These are phyloP conservation scores for Sclerotinia nivalis DNA, from an alignment of 2,329 filamentous ascomycete species.

Conservation along the genomic window DNA sequence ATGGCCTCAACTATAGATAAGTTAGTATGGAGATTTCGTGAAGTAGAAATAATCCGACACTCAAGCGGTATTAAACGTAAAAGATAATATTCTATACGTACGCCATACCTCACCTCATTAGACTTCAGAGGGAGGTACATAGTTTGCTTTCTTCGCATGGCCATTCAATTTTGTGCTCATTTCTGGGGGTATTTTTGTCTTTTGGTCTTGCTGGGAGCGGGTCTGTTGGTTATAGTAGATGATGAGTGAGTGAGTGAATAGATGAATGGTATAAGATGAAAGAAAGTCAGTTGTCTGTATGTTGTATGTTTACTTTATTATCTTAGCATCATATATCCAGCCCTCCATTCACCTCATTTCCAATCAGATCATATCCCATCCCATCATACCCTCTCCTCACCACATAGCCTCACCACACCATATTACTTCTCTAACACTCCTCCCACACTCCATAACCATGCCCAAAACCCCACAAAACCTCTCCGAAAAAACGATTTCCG, in stretches of 20 bases:
- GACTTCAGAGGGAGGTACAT: background rate
- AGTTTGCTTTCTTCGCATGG: background rate
- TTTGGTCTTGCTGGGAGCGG: too few relatives aligned
- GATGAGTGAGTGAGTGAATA: too few relatives aligned
- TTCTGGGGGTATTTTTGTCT: too few relatives aligned
- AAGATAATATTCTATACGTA: background rate
- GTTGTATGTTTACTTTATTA: too few relatives aligned
- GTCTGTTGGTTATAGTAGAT: too few relatives aligned
- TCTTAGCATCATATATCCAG: too few relatives aligned
- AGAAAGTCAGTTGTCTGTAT: too few relatives aligned
- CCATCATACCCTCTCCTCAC: background rate
- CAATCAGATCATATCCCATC: too few relatives aligned
- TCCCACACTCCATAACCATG: background rate
- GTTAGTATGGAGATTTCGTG: background rate
- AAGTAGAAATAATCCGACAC: background rate
- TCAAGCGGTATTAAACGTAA: background rate
- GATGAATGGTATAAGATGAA: too few relatives aligned
- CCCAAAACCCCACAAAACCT: background rate
- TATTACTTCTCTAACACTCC: background rate
- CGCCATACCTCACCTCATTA: rapidly evolving
- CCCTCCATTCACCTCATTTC: too few relatives aligned
- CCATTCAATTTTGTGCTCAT: too few relatives aligned
- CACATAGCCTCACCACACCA: too few relatives aligned
- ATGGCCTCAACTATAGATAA: background rate
- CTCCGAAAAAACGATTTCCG: background rate